phyloP scores from a whole-genome alignment of 2,329 filamentous ascomycete species.

The Pseudogymnoascus sp. region DNA sequence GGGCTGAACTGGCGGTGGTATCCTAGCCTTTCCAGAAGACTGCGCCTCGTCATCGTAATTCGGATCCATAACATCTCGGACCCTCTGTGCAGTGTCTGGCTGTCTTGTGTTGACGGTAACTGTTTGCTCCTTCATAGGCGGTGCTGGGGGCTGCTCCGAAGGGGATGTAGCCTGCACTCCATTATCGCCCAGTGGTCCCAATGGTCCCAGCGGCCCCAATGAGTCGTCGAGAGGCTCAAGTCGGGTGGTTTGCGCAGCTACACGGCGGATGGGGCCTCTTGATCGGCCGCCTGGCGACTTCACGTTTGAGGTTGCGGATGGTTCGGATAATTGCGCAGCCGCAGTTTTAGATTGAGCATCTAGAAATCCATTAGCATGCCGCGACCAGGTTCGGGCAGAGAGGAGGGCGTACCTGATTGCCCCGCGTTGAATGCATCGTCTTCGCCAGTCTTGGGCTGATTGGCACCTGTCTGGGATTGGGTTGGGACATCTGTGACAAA shows the following conservation, averaged over 20 bases:
- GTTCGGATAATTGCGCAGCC: constrained; percentile 4
- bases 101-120: constrained; percentile 47
- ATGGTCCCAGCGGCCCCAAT: constrained; percentile 65
- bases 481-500: constrained; percentile 33
- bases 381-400: neutral
- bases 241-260: constrained; percentile 67
- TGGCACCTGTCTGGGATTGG: constrained; percentile 28
- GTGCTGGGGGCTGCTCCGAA: constrained; percentile 55
- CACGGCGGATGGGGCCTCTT: constrained; percentile 40
- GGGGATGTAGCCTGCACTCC: constrained; percentile 25
- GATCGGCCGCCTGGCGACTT: constrained; percentile 25
- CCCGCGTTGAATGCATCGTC: constrained; percentile 19
- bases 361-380: constrained; percentile 8
- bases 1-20: constrained; percentile 56
- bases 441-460: constrained; percentile 19
- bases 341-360: neutral
- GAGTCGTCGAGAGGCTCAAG: constrained; percentile 69
- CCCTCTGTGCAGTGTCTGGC: constrained; percentile 30
- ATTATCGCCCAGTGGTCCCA: constrained; percentile 40
- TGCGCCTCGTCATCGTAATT: constrained; percentile 61
- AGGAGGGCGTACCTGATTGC: constrained; percentile 14
- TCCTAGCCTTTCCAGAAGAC: constrained; percentile 45
- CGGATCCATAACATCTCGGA: constrained; percentile 48
- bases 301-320: constrained; percentile 18
- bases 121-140: constrained; percentile 59